Conservation (phyloP, 2,329 filamentous ascomycete genomes). For the Fusarium torulosum region DNA sequence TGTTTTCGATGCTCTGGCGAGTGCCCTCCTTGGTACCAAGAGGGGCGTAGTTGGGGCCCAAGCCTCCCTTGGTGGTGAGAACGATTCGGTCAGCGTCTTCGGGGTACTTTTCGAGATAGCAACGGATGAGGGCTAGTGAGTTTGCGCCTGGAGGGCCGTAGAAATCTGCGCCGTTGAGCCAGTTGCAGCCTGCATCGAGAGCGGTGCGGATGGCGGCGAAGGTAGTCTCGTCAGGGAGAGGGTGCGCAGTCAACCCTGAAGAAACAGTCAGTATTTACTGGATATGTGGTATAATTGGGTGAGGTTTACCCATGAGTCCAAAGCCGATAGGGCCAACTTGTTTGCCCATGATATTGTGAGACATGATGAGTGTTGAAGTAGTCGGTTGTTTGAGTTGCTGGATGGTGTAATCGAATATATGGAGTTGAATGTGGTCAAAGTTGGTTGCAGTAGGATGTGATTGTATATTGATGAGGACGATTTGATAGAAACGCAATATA, state of each 20-base stretch:
- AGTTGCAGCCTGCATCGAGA: constrained; percentile 56
- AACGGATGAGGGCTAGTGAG: constrained; percentile 66
- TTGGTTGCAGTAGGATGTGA: neutral
- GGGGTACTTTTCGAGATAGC: constrained; percentile 71
- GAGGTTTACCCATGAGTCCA: constrained; percentile 45
- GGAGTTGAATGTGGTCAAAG: neutral
- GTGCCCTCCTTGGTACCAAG: constrained; percentile 66
- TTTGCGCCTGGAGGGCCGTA: constrained; percentile 69
- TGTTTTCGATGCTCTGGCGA: constrained; percentile 67
- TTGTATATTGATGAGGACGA: neutral
- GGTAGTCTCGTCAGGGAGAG: constrained; percentile 52
- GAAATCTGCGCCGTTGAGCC: constrained; percentile 72
- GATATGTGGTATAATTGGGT: constrained; percentile 25
- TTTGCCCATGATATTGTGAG: constrained; percentile 41
- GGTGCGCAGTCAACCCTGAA: constrained; percentile 38
- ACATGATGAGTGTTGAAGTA: constrained; percentile 32
- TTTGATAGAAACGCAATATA: neutral
- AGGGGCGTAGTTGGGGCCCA: constrained; percentile 53
- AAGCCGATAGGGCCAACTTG: constrained; percentile 45
- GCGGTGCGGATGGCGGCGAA: constrained; percentile 67
- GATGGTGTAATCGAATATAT: neutral
- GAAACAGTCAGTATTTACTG: constrained; percentile 29
- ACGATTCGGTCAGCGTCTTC: constrained; percentile 70
- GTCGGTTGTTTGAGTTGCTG: neutral
- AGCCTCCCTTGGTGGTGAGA: constrained; percentile 70